Percentiles rank a stretch among this genome's conserved stretches.
Conservation (phyloP, 352 stramenopile genomes). For the Pythium guiyangense region DNA sequence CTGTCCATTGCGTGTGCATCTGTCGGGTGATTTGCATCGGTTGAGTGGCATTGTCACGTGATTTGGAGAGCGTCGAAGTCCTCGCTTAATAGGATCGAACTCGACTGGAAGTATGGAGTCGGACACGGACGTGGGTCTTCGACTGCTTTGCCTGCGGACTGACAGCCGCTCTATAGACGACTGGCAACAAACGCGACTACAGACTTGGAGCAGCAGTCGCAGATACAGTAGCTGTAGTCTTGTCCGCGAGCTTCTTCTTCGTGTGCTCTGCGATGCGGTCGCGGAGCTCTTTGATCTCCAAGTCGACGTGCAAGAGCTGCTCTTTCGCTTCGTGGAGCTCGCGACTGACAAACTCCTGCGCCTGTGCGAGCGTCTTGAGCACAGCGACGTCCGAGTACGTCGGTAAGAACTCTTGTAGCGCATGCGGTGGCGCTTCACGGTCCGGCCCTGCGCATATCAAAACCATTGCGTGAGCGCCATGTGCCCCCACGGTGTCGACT, state of each 20-base stretch:
- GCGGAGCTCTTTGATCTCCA: slow-evolving; percentile 74
- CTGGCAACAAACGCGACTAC: too few relatives aligned
- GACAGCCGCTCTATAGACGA: too few relatives aligned
- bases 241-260: slow-evolving; percentile 67
- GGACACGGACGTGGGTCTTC: too few relatives aligned
- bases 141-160: too few relatives aligned
- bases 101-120: too few relatives aligned
- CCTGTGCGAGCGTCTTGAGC: slow-evolving; percentile 78
- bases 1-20: not conserved
- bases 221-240: slow-evolving; percentile 24
- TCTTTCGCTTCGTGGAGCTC: slow-evolving; percentile 74
- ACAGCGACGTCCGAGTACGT: slow-evolving; percentile 88
- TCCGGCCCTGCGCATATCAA: slow-evolving; percentile 35
- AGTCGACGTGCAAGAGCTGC: slow-evolving; percentile 49
- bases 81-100: too few relatives aligned
- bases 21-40: not conserved
- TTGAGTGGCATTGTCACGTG: not conserved
- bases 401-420: slow-evolving; percentile 82
- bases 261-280: slow-evolving; percentile 72
- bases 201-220: not conserved
- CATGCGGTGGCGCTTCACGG: slow-evolving; percentile 51
- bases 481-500: not conserved
- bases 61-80: too few relatives aligned
- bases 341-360: slow-evolving; percentile 76
- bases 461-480: not conserved